Percentiles rank a stretch among this genome's conserved stretches.
Conservation (phyloP, 1,284 basidiomycete species). For the Takashimella tepidaria region DNA sequence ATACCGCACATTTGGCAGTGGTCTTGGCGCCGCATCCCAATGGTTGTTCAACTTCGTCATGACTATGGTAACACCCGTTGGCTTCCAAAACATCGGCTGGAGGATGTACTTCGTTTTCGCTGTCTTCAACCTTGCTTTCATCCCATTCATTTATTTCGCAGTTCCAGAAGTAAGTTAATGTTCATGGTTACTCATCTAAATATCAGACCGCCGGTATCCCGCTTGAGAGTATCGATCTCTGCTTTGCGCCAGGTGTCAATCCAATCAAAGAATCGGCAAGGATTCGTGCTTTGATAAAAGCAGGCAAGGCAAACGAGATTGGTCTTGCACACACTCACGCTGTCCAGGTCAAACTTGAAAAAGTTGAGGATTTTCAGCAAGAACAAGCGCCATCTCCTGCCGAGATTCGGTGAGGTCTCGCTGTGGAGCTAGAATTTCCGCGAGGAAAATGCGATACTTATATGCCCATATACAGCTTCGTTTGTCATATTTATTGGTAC, state of each 20-base stretch:
- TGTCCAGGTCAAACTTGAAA: neutral
- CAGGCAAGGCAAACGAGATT: neutral
- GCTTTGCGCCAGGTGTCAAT: constrained; percentile 10
- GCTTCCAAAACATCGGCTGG: constrained; percentile 54
- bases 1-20: constrained; percentile 8
- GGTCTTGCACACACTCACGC: neutral
- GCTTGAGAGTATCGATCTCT: constrained; percentile 12
- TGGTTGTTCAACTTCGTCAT: constrained; percentile 46
- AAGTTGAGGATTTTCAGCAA: neutral
- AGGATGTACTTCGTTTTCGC: constrained; percentile 54
- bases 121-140: constrained; percentile 51
- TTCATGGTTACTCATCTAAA: neutral
- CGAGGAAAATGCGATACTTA: no score
- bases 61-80: constrained; percentile 53
- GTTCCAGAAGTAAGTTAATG: constrained; percentile 10
- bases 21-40: constrained; percentile 5
- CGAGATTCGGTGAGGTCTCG: no score
- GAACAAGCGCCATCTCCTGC: no score
- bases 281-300: constrained; percentile 6
- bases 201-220: constrained; percentile 11
- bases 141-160: constrained; percentile 48
- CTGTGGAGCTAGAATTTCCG: no score
- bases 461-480: no score
- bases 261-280: constrained; percentile 11
- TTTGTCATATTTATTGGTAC: no score